Evolutionary conservation across 2,329 filamentous ascomycete species (phyloP), one percentile per base, ranked within the genome.

Genomic region (Diaporthe ampelina): DNA sequence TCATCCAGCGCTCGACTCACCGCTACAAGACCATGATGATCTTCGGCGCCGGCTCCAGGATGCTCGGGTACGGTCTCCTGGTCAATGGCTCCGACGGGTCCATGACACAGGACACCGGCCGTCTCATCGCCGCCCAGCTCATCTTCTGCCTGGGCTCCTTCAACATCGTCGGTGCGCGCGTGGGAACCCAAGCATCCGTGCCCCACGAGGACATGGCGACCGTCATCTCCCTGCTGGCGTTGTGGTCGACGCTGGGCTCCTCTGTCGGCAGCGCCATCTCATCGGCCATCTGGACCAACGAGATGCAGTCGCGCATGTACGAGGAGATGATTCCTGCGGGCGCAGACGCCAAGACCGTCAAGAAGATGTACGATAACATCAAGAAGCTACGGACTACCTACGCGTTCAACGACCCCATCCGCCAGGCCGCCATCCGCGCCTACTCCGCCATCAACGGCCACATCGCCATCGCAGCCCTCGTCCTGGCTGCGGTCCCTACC

Each of bases 1-100:
- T 83, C 15, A 77, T 83, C 37, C 84, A 85, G 40, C 76, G 81
- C 0, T 56, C 67, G 29, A 82, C 83, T 0, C 84, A 86, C 72
- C 80, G 84, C 1, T 86, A 86, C 82, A 86, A 85, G 79, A 76
- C 79, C 10, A 71, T 86, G 24, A 83, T 83, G 82, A 73, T 86
- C 37, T 78, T 85, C 48, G 85, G 84, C 15, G 81, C 81, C 3
- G 78, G 77, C 0, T 77, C 81, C 0, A 84, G 78, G n/a, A 73
- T 85, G 1, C 65, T 85, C 24, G 84, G 80, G 8, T 84, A 84
- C 50, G 83, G 80, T 4, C 72, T 85, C 8, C 77, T 84, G 3
- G 73, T 86, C 40, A 75, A 77, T 3, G 68, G 74, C 19, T 43
- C 11, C 72, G 58, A 32, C 15, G 79, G 78, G 15, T 73, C 76